These are phyloP conservation scores for Lactarius quietus DNA, from an alignment of 768 basidiomycete species.

Conservation along the genomic window DNA sequence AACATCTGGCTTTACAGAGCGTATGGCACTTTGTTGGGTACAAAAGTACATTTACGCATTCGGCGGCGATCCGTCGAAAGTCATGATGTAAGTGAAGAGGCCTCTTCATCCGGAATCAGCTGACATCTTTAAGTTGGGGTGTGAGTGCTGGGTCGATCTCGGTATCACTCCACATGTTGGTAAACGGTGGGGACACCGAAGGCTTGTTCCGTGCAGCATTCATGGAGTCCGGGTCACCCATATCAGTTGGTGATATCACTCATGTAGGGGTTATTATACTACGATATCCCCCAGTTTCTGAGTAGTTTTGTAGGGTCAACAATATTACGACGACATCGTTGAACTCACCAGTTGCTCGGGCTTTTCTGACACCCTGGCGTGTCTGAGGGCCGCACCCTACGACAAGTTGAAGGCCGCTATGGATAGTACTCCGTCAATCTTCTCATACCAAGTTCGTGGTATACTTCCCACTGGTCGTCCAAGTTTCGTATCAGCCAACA, in stretches of 20 bases:
- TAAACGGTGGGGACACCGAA: conserved; percentile 36
- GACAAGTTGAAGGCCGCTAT: conserved; percentile 33
- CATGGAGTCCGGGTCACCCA: conserved; percentile 42
- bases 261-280: conserved; percentile 32
- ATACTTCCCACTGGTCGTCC: not conserved
- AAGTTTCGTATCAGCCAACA: not conserved
- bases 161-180: conserved; percentile 40
- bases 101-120: conserved; percentile 1
- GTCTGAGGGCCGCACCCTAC: conserved; percentile 40
- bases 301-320: conserved; percentile 29
- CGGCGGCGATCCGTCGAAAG: conserved; percentile 59
- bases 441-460: conserved; percentile 32
- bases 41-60: conserved; percentile 47
- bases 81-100: conserved; percentile 44
- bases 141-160: conserved; percentile 52
- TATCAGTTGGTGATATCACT: conserved; percentile 32
- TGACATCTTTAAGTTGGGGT: conserved; percentile 39
- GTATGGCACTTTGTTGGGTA: conserved; percentile 24
- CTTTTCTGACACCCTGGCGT: conserved; percentile 38
- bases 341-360: conserved; percentile 36
- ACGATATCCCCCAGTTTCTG: conserved; percentile 19
- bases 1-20: conserved; percentile 36
- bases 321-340: conserved; percentile 42
- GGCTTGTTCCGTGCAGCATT: conserved; percentile 41
- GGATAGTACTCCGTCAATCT: conserved; percentile 30